A percentile compares a stretch with the other conserved stretches of the same genome.
phyloP scores from a whole-genome alignment of 176 grass and related monocot genomes.

The Carex littledalei region DNA sequence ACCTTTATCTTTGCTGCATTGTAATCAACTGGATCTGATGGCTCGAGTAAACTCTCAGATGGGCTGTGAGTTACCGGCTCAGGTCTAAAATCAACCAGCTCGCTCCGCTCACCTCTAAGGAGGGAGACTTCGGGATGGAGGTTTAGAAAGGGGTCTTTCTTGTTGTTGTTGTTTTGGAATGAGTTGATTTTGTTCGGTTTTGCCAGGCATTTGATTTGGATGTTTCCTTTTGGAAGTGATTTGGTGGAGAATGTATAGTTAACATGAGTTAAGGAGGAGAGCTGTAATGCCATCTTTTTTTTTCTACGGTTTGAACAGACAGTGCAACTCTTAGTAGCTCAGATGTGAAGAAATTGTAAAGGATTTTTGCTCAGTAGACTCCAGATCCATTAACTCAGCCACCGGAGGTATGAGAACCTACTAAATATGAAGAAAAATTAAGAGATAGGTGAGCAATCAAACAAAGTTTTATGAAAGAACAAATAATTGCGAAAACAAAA shows the following conservation, averaged over 20 bases:
- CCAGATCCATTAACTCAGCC: neutral
- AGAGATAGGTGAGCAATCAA: neutral
- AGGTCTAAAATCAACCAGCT: slow-evolving; percentile 12
- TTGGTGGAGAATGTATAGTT: slow-evolving; percentile 11
- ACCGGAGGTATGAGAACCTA: neutral
- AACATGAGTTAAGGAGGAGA: slow-evolving; percentile 51
- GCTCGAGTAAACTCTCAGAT: slow-evolving; percentile 33
- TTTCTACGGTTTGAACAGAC: neutral
- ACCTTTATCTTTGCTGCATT: slow-evolving; percentile 88
- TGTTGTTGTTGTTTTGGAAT: slow-evolving; percentile 22
- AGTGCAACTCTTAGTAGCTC: neutral
- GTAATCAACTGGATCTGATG: slow-evolving; percentile 22
- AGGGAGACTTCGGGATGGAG: slow-evolving; percentile 77
- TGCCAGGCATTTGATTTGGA: neutral
- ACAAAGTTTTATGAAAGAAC: neutral
- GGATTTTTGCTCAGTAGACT: neutral
- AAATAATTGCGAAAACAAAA: neutral
- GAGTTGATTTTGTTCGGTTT: slow-evolving; percentile 21
- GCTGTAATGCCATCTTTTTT: slow-evolving; percentile 47
- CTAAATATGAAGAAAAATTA: neutral
- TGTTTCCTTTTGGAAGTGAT: neutral
- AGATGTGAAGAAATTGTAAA: neutral
- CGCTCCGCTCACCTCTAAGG: slow-evolving; percentile 43
- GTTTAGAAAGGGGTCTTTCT: slow-evolving; percentile 65
- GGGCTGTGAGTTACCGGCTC: slow-evolving; percentile 17